Base-by-base conservation (phyloP, 2,329 filamentous ascomycete species). In the Alternaria infectoria region DNA sequence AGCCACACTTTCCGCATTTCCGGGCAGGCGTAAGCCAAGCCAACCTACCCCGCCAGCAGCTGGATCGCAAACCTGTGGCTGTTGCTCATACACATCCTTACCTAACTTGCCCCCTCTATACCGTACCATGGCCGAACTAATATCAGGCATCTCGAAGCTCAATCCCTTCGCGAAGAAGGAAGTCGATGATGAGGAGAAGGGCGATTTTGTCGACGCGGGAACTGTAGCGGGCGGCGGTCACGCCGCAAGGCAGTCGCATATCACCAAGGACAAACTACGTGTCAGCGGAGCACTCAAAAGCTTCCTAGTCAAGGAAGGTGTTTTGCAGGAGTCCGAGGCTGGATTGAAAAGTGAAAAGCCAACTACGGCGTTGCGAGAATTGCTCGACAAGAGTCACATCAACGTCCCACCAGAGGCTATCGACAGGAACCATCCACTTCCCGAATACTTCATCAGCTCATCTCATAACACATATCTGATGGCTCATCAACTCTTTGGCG, bases 381-480 rank as follows among this genome's bases (percentile, higher is more conserved):
- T 91, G 15, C 81, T 91, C 7, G 82, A 85, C 64, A 86, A 83
- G 67, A 84, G 86, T 30, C 87, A 90, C 76, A 84, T 89, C 69
- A 73, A 82, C 40, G 86, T 90, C 1, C 89, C 89, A 0, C 64
- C 76, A 3, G 78, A 84, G 57, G 77, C 89, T 12, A 84, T 85
- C 9, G 87, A 90, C 71, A 81, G 87, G 60, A 86, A 84, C 11
- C 82, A 88, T 66, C 86, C 89, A 1, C 79, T 92, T 21, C 86
- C 89, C 2, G 88, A 91, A 67, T 92, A 92, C 78, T 92, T 89
- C 72, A 87, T 92, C 79, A 90, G 88, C 77, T 91, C 89, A 5
- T 90, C 88, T 67, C 90, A 92, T 80, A 92, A 92, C 77, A 92
- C 90, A 0, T 92, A 92, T 70, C 81, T 92, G 25, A 82, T 89